Conservation (phyloP, 1,284 basidiomycete genomes). For the Somion occarium region DNA sequence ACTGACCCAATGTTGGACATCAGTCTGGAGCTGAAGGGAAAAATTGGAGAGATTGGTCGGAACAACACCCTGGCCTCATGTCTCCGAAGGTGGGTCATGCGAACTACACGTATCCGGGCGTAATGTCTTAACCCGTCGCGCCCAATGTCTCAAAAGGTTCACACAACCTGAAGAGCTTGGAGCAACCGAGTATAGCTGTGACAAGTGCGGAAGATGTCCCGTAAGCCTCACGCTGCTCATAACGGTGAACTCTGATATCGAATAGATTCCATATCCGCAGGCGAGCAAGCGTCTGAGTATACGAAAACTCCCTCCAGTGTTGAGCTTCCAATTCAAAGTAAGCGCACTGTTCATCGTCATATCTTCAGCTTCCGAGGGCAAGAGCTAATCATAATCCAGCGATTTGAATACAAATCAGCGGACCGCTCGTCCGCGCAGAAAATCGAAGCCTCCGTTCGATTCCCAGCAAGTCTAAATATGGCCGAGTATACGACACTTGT, state of each 20-base stretch:
- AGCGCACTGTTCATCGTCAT: slow-evolving; percentile 3
- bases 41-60: slow-evolving; percentile 37
- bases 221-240: slow-evolving; percentile 30
- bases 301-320: slow-evolving; percentile 81
- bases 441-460: slow-evolving; percentile 80
- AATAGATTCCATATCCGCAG: slow-evolving; percentile 37
- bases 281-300: slow-evolving; percentile 85
- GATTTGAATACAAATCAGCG: slow-evolving; percentile 85
- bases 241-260: slow-evolving; percentile 2
- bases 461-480: slow-evolving; percentile 87
- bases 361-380: not conserved
- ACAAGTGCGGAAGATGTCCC: slow-evolving; percentile 67
- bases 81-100: slow-evolving; percentile 50
- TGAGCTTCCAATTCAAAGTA: slow-evolving; percentile 96
- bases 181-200: slow-evolving; percentile 69
- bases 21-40: slow-evolving; percentile 78
- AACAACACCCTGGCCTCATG: slow-evolving; percentile 67
- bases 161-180: slow-evolving; percentile 75
- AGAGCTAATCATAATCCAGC: slow-evolving; percentile 39
- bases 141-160: slow-evolving; percentile 43
- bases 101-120: not conserved
- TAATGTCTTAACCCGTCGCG: slow-evolving; percentile 5
- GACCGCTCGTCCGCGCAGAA: slow-evolving; percentile 75
- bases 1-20: slow-evolving; percentile 91
- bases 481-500: slow-evolving; percentile 74